Base-by-base conservation (phyloP, 2,329 filamentous ascomycete species). In the Decorospora gaudefroyi region DNA sequence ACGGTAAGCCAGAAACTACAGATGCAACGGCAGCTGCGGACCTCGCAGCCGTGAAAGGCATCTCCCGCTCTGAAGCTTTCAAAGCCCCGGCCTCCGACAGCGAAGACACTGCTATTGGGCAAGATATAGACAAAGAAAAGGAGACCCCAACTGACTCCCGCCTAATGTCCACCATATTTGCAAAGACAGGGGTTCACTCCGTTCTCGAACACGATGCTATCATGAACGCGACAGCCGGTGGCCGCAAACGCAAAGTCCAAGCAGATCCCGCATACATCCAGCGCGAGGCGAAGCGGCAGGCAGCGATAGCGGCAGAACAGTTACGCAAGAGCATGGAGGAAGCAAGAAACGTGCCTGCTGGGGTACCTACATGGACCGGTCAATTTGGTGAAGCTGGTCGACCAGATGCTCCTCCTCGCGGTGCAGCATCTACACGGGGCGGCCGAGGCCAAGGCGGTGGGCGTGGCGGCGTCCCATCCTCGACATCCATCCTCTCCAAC, bases 331-430 rank as follows among this genome's bases (percentile, higher is more conserved):
- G 90, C 7, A 84, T 82, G 28, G 82, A 91, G 62, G 79, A 85
- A 19, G 90, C 91, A 2, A 79, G 83, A 8, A 79, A 76, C 6
- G 76, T 92, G 1, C 88, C 88, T 0, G 85, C 90, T 21, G 92
- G 92, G 6, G 90, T 88, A 0, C 88, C 93, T 6, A 96, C 92
- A 1, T 97, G 92, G 92, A 97, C 92, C 0, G 92, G 93, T 1
- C 83, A 87, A 57, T 83, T 87, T 32, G 92, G 92, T 7, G 80
- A 86, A 35, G 84, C 84, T 4, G 92, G 91, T 1, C 78, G 87
- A 23, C 79, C 82, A 17, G 76, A 73, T 70, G 46, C 32, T 19
- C 30, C 32, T 19, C 30, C 51, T 17, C 51, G 41, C 17, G 38
- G 48, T 23, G 44, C 75, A 67, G 46, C 61, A 36, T 43, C 78